Evolutionary conservation across 2,329 filamentous ascomycete species (phyloP).

Genomic region (Phyllosticta citrichinensis): DNA sequence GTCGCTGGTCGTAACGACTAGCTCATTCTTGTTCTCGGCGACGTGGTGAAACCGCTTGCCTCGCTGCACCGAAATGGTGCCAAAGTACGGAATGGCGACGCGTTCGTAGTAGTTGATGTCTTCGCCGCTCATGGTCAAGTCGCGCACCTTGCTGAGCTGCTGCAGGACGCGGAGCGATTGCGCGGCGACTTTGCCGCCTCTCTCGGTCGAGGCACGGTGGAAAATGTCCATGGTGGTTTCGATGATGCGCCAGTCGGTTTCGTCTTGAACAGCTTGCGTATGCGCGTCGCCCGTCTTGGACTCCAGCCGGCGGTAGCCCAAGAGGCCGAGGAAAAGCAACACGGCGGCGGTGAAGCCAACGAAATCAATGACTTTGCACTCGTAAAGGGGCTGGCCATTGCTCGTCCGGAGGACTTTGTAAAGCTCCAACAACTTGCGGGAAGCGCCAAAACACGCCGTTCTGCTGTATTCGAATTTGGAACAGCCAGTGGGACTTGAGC

Average conservation of each 20-base stretch:
- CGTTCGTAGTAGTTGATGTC: constrained; percentile 11
- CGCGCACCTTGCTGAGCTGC: constrained; percentile 25
- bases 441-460: constrained; percentile 31
- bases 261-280: constrained; percentile 15
- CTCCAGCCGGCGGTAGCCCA: constrained; percentile 23
- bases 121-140: constrained; percentile 1
- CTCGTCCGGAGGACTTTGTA: constrained; percentile 29
- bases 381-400: constrained; percentile 28
- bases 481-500: constrained; percentile 15
- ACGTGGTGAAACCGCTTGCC: constrained; percentile 16
- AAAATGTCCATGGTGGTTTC: constrained; percentile 33
- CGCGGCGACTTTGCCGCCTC: constrained; percentile 31
- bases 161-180: constrained; percentile 30
- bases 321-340: constrained; percentile 33
- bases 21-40: not conserved
- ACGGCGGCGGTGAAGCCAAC: constrained; percentile 37
- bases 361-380: constrained; percentile 39
- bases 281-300: not conserved
- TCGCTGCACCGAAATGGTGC: constrained; percentile 28
- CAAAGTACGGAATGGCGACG: constrained; percentile 33
- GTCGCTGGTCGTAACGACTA: not conserved
- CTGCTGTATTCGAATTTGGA: constrained; percentile 30
- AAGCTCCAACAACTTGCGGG: constrained; percentile 30
- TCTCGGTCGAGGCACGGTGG: constrained; percentile 29
- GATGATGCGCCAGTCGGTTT: constrained; percentile 27